phyloP scores from a whole-genome alignment of 371 early-diverging fungal species.

The Saksenaea vasiformis region DNA sequence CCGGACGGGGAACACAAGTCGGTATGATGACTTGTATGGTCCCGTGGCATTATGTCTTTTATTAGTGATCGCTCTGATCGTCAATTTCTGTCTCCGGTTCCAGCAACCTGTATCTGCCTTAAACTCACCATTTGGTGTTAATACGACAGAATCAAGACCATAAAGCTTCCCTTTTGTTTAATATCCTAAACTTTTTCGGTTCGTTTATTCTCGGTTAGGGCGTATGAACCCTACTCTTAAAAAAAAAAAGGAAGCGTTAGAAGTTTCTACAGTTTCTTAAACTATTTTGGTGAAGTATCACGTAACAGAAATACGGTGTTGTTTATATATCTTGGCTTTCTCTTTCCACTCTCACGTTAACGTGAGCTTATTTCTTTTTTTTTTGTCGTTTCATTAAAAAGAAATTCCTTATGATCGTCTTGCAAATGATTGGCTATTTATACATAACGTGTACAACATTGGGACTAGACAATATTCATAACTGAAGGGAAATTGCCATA shows the following conservation, averaged over 20 bases:
- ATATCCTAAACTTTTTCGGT: neutral
- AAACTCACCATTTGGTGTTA: neutral
- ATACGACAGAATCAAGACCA: neutral
- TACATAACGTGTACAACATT: neutral
- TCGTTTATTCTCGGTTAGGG: neutral
- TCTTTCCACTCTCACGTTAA: neutral
- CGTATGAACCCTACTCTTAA: neutral
- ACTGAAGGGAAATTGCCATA: neutral
- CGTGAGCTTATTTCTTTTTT: neutral
- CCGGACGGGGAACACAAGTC: slow-evolving; percentile 46
- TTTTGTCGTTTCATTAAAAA: slow-evolving; percentile 1
- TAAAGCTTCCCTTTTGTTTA: neutral
- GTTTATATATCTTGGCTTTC: neutral
- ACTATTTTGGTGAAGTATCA: neutral
- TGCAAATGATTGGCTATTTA: neutral
- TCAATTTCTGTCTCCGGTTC: slow-evolving; percentile 59
- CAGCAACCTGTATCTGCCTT: neutral
- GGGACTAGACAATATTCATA: neutral
- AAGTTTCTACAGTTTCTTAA: neutral
- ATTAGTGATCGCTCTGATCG: slow-evolving; percentile 71
- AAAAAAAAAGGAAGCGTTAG: neutral
- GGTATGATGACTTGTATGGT: slow-evolving; percentile 61
- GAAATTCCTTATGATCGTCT: slow-evolving; percentile 4
- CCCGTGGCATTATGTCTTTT: slow-evolving; percentile 79
- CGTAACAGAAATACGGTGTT: neutral